These are phyloP conservation scores for Acanthamoeba castellanii DNA, from an alignment of 208 protist genomes.

Conservation along the genomic window DNA sequence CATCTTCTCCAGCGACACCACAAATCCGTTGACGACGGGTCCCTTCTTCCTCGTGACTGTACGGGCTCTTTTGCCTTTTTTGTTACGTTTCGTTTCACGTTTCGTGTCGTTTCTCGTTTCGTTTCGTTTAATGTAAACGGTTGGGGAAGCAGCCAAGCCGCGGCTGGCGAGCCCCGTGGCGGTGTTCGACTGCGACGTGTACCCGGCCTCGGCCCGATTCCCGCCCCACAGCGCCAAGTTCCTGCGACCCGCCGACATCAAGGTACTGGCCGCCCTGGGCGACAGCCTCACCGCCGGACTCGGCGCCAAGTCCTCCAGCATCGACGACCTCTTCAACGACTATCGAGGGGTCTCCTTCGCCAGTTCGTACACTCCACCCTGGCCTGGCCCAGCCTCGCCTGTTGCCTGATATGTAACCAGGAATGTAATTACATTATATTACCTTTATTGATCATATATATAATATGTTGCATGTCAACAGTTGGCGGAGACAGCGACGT, in stretches of 20 bases:
- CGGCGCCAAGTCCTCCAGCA: slow-evolving; percentile 6
- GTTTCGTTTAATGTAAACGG: too few species aligned
- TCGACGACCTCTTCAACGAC: background rate
- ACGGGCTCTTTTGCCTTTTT: too few species aligned
- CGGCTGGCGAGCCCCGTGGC: background rate
- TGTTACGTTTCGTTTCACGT: too few species aligned
- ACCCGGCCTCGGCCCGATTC: background rate
- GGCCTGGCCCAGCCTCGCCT: too few species aligned
- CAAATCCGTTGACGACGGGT: too few species aligned
- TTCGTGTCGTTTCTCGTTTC: too few species aligned
- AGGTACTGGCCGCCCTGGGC: background rate
- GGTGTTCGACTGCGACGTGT: background rate
- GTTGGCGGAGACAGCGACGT: background rate
- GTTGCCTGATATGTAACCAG: background rate
- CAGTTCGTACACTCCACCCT: background rate
- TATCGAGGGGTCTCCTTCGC: background rate
- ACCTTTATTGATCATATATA: too few species aligned
- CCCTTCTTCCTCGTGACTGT: too few species aligned
- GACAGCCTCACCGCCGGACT: slow-evolving; percentile 11
- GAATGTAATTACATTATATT: too few species aligned
- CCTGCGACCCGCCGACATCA: background rate
- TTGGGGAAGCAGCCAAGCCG: too few species aligned
- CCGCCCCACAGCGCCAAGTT: background rate
- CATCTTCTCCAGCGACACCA: too few species aligned
- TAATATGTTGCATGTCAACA: background rate